These are phyloP conservation scores for Fremontodendron californicum DNA, from an alignment of 345 rosid species.

Conservation along the genomic window DNA sequence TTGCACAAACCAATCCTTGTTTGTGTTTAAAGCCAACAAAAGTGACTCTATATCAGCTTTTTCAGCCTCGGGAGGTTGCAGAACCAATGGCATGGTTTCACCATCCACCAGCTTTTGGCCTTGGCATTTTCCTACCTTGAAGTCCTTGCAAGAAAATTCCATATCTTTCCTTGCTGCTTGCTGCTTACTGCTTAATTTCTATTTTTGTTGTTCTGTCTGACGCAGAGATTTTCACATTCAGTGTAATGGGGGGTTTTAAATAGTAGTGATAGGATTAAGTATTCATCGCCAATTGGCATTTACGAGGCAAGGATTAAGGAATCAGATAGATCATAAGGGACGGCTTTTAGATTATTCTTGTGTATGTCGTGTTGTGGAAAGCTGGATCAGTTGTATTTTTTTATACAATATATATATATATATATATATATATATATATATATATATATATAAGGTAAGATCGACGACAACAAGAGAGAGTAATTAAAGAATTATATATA, in stretches of 20 bases:
- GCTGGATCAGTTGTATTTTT: too few relatives aligned
- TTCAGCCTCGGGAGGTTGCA: constrained; percentile 32
- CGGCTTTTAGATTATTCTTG: not conserved
- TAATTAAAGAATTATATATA: too few relatives aligned
- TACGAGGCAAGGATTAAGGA: not conserved
- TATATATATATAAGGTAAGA: not conserved
- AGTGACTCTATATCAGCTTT: constrained; percentile 32
- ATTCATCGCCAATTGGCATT: not conserved
- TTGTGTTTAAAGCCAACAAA: constrained; percentile 28
- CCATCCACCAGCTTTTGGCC: constrained; percentile 69
- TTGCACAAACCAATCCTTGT: constrained; percentile 57
- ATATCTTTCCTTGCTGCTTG: constrained; percentile 5
- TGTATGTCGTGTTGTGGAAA: not conserved
- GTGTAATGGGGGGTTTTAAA: not conserved
- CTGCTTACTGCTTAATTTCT: not conserved
- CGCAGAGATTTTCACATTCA: not conserved
- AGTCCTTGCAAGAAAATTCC: constrained; percentile 41
- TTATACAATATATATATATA: too few relatives aligned
- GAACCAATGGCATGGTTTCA: constrained; percentile 49
- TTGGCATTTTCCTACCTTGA: constrained; percentile 51
- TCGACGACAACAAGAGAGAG: too few relatives aligned
- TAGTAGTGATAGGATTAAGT: constrained; percentile 3
- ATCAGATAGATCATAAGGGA: not conserved
- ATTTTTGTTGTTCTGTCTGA: not conserved
- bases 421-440: too few relatives aligned